These are phyloP conservation scores for Iris pallida DNA, from an alignment of 116 monocot genomes.

Conservation along the genomic window DNA sequence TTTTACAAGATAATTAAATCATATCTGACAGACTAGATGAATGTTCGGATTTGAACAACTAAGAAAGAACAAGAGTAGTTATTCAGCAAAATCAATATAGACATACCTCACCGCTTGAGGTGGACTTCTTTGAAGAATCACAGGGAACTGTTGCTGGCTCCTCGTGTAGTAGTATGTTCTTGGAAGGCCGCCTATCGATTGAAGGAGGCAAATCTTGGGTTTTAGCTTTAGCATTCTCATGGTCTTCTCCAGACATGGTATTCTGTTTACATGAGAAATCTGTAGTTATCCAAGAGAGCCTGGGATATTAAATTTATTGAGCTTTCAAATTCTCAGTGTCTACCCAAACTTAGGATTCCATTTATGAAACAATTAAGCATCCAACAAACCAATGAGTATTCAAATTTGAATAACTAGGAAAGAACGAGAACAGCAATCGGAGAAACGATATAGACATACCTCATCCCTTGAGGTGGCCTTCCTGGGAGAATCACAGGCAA, in stretches of 20 bases:
- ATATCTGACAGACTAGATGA: not conserved
- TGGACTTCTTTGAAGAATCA: conserved; percentile 21
- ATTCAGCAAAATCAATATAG: not conserved
- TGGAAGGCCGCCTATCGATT: conserved; percentile 1
- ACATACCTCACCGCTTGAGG: conserved; percentile 38
- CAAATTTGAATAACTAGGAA: not conserved
- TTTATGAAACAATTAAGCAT: not conserved
- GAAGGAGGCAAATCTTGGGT: not conserved
- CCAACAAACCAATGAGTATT: not conserved
- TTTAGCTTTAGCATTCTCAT: conserved; percentile 1
- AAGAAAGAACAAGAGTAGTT: not conserved
- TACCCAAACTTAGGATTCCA: not conserved
- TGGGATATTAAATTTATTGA: not conserved
- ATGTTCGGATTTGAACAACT: not conserved
- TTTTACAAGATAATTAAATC: not conserved
- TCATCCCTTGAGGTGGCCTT: conserved; percentile 28
- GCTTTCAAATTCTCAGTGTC: not conserved
- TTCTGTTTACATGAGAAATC: not conserved
- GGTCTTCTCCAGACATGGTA: not conserved
- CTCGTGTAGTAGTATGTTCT: conserved; percentile 11
- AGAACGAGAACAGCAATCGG: not conserved
- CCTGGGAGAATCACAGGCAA: conserved; percentile 15
- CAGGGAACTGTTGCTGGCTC: conserved; percentile 9
- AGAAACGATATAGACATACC: conserved; percentile 20
- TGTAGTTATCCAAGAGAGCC: not conserved